Evolutionary conservation across 768 basidiomycete genomes (phyloP), one percentile per base, ranked within the genome.

Genomic region (Leccinellum albellum): DNA sequence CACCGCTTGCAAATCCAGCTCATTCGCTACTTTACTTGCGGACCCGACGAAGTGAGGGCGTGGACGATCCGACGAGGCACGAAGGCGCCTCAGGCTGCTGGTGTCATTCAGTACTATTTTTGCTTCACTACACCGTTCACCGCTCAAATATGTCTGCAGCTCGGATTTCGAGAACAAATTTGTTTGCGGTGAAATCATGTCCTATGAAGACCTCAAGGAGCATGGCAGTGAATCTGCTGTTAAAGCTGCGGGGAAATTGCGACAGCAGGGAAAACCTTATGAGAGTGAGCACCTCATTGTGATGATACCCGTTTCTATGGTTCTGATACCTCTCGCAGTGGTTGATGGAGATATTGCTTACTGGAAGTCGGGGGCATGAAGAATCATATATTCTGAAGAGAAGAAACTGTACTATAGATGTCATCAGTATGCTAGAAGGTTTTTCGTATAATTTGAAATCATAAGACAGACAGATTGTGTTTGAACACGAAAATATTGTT

Each of bases 91-190:
- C 90, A 94, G 70, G 97, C 97, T 8, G 97, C 97, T 37, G 97
- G 97, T 73, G 94, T 98, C 62, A 98, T 98, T 68, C 96, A 98
- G 89, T 93, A 68, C 51, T 20, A 89, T 79, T 13, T 20, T 47
- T 23, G 24, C 6, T n/a, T 20, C 6, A 6, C 10, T 5, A 17
- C 40, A 12, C 20, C 10, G 20, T 40, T 40, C 40, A 23, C 5
- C 28, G 13, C 56, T 60, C 20, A 54, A 40, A 40, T 20, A 21
- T 42, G 8, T 20, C 40, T 51, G 33, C 58, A 92, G 90, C 79
- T 88, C 92, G 51, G 95, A 98, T 75, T 98, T 98, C 70, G 94
- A 98, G 78, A 91, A 96, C 74, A 95, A 97, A 75, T 97, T 97
- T 64, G 89, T 98, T 23, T 97, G 94, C 61, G 94, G 94, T 73